phyloP scores from a whole-genome alignment of 768 basidiomycete species.

The Lactifluus piperatus region DNA sequence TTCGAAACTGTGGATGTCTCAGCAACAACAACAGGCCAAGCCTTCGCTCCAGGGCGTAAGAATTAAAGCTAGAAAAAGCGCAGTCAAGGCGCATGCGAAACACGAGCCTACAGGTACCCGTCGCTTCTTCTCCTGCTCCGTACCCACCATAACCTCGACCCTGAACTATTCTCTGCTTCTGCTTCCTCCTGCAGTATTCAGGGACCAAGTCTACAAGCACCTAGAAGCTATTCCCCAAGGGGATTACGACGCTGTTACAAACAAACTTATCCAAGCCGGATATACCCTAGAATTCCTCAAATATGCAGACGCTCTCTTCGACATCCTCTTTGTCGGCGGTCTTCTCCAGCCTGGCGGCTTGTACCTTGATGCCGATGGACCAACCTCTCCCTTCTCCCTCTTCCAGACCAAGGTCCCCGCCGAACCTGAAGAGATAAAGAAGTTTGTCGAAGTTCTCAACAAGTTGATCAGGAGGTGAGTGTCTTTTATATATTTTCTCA shows the following conservation, averaged over 20 bases:
- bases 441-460: constrained; percentile 89
- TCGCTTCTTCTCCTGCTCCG: not conserved
- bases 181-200: constrained; percentile 57
- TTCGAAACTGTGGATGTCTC: constrained; percentile 78
- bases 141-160: constrained; percentile 9
- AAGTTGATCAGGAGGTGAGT: constrained; percentile 88
- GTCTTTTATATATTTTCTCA: not conserved
- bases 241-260: constrained; percentile 76
- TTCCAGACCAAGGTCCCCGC: constrained; percentile 73
- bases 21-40: constrained; percentile 83
- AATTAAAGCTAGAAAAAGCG: constrained; percentile 90
- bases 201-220: constrained; percentile 88
- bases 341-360: constrained; percentile 93
- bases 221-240: constrained; percentile 70
- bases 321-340: constrained; percentile 91
- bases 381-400: constrained; percentile 82
- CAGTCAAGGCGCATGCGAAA: constrained; percentile 86
- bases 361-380: constrained; percentile 81
- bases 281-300: constrained; percentile 91
- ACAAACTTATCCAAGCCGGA: constrained; percentile 87
- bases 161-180: not conserved
- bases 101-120: constrained; percentile 76
- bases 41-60: constrained; percentile 89
- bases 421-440: constrained; percentile 81
- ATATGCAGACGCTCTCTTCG: constrained; percentile 95